These are phyloP conservation scores for Exophiala bonariae DNA, from an alignment of 2,329 filamentous ascomycete genomes.

Conservation along the genomic window DNA sequence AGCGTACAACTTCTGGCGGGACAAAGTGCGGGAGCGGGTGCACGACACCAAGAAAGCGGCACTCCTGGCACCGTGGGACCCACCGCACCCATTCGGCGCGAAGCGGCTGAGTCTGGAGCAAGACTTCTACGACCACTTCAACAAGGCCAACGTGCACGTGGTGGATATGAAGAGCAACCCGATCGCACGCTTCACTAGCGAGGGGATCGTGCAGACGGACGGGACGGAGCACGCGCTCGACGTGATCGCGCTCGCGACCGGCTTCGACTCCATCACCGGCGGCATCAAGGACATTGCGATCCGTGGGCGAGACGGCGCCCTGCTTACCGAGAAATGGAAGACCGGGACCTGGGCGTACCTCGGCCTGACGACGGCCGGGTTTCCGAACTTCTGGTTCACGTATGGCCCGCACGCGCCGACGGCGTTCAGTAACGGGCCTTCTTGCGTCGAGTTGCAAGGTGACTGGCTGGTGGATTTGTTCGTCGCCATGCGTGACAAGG, in stretches of 20 bases:
- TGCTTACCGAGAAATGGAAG: slow-evolving; percentile 37
- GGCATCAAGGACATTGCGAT: slow-evolving; percentile 44
- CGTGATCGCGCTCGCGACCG: slow-evolving; percentile 43
- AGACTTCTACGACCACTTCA: slow-evolving; percentile 52
- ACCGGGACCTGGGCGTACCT: slow-evolving; percentile 40
- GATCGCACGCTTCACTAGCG: slow-evolving; percentile 40
- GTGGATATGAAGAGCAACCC: slow-evolving; percentile 44
- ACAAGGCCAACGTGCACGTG: slow-evolving; percentile 47
- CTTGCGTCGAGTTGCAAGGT: slow-evolving; percentile 56
- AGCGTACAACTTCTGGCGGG: slow-evolving; percentile 57
- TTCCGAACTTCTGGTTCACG: slow-evolving; percentile 51
- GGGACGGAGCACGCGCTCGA: slow-evolving; percentile 42
- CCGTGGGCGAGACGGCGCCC: slow-evolving; percentile 35
- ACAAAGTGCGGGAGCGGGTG: slow-evolving; percentile 53
- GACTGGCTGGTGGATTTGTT: slow-evolving; percentile 42
- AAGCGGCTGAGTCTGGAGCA: slow-evolving; percentile 53
- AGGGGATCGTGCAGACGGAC: slow-evolving; percentile 42
- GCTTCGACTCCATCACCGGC: slow-evolving; percentile 44
- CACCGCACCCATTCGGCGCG: slow-evolving; percentile 55
- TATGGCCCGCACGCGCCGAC: slow-evolving; percentile 60
- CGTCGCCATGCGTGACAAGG: slow-evolving; percentile 4
- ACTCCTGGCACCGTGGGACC: slow-evolving; percentile 53
- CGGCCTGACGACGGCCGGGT: slow-evolving; percentile 41
- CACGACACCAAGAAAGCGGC: slow-evolving; percentile 51
- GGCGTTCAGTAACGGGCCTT: slow-evolving; percentile 57